Percentiles rank a stretch among this genome's conserved stretches.
Evolutionary conservation across 192 early-diverging fungal genomes (phyloP).

Genomic region (Entomortierella lignicola): DNA sequence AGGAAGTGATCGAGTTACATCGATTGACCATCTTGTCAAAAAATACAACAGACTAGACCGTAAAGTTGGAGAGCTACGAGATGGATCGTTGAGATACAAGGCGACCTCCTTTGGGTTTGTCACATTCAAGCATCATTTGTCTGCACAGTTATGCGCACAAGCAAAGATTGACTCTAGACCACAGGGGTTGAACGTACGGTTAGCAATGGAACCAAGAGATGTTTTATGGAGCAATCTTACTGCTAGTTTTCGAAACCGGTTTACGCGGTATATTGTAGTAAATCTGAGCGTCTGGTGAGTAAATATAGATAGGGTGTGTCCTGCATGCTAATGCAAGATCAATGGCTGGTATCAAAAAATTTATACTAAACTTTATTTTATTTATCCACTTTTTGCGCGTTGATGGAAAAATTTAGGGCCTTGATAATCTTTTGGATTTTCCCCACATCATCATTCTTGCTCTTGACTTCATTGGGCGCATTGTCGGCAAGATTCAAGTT

Average conservation of each 20-base stretch:
- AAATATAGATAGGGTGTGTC: too few relatives aligned
- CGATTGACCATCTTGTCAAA: constrained; percentile 54
- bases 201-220: constrained; percentile 74
- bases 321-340: not conserved
- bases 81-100: constrained; percentile 56
- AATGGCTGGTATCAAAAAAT: not conserved
- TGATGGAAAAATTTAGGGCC: constrained; percentile 57
- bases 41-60: constrained; percentile 59
- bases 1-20: constrained; percentile 18
- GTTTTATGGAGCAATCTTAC: constrained; percentile 68
- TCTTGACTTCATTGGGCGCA: constrained; percentile 63
- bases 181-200: constrained; percentile 58
- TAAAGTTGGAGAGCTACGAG: constrained; percentile 53
- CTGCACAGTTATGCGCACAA: constrained; percentile 69
- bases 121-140: constrained; percentile 66
- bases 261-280: constrained; percentile 57
- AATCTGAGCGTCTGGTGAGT: constrained; percentile 61
- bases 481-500: constrained; percentile 61
- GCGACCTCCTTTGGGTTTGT: constrained; percentile 69
- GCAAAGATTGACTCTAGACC: constrained; percentile 63
- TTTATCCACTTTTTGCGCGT: not conserved
- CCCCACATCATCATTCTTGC: constrained; percentile 68
- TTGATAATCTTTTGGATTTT: constrained; percentile 75
- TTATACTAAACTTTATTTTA: not conserved
- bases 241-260: constrained; percentile 53